phyloP scores from a whole-genome alignment of 805 yeast species.

The Metschnikowia amazonensis region DNA sequence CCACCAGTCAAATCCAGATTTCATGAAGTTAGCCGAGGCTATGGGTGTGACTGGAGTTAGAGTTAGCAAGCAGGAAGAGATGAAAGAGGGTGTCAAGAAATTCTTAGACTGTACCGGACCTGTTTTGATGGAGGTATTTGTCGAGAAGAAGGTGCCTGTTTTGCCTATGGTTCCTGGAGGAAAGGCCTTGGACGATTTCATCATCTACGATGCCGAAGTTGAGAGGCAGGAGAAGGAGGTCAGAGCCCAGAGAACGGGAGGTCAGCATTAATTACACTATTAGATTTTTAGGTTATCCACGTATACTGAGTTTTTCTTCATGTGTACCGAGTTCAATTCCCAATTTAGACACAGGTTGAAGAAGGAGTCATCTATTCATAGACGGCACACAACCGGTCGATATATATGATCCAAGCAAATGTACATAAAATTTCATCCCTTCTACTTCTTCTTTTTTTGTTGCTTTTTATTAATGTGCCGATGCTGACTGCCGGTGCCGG shows the following conservation, averaged over 20 bases:
- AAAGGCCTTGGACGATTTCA: slow-evolving; percentile 88
- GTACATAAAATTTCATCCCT: too few species aligned
- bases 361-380: too few species aligned
- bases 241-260: slow-evolving; percentile 70
- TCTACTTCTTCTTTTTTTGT: too few species aligned
- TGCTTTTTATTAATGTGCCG: background rate
- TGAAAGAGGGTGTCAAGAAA: slow-evolving; percentile 46
- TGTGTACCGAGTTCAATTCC: background rate
- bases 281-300: background rate
- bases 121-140: slow-evolving; percentile 82
- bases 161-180: slow-evolving; percentile 98
- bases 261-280: slow-evolving; percentile 47
- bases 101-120: slow-evolving; percentile 79
- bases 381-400: too few species aligned
- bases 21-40: slow-evolving; percentile 87
- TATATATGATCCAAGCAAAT: too few species aligned
- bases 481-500: background rate
- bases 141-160: slow-evolving; percentile 92
- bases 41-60: slow-evolving; percentile 88
- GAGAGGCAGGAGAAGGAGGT: slow-evolving; percentile 67
- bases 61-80: slow-evolving; percentile 63
- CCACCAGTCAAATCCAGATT: slow-evolving; percentile 93
- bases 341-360: too few species aligned
- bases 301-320: too few species aligned
- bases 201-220: slow-evolving; percentile 76